phyloP scores from a whole-genome alignment of 345 rosid species.

The Viola odorata region DNA sequence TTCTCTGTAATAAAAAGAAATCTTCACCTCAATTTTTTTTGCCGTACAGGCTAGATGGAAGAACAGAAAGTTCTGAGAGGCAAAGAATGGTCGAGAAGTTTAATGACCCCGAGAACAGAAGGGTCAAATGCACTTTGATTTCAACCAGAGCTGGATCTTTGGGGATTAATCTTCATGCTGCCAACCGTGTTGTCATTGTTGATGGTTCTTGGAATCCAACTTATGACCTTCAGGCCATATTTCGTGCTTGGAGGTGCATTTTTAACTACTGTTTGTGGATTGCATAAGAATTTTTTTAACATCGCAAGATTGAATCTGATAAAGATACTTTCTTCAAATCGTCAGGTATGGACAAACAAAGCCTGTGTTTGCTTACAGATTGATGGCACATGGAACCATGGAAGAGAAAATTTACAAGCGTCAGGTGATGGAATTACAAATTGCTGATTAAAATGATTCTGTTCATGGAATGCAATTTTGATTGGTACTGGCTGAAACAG shows the following conservation, averaged over 20 bases:
- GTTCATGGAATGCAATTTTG: constrained; percentile 12
- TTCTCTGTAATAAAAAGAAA: not conserved
- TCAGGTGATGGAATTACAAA: constrained; percentile 50
- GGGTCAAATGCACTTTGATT: constrained; percentile 91
- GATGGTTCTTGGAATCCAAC: constrained; percentile 99
- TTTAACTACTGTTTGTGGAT: not conserved
- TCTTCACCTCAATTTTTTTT: constrained; percentile 7
- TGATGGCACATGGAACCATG: constrained; percentile 97
- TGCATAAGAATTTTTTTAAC: not conserved
- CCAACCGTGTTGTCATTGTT: constrained; percentile 95
- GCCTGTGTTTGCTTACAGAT: constrained; percentile 93
- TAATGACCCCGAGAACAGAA: constrained; percentile 72
- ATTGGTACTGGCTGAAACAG: constrained; percentile 40
- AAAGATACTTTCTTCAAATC: not conserved
- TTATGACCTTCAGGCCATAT: constrained; percentile 97
- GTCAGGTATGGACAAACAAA: constrained; percentile 94
- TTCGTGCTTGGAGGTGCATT: constrained; percentile 93
- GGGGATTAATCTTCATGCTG: constrained; percentile 95
- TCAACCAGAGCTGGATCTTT: constrained; percentile 98
- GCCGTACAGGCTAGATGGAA: constrained; percentile 79
- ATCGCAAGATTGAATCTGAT: constrained; percentile 8
- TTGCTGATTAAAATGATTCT: constrained; percentile 6
- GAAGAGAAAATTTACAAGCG: constrained; percentile 99
- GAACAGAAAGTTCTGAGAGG: constrained; percentile 94
- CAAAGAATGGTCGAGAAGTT: constrained; percentile 92